Percentiles rank a stretch among this genome's conserved stretches.
Conservation (phyloP, 495 filamentous ascomycete genomes). For the Echria macrotheca region DNA sequence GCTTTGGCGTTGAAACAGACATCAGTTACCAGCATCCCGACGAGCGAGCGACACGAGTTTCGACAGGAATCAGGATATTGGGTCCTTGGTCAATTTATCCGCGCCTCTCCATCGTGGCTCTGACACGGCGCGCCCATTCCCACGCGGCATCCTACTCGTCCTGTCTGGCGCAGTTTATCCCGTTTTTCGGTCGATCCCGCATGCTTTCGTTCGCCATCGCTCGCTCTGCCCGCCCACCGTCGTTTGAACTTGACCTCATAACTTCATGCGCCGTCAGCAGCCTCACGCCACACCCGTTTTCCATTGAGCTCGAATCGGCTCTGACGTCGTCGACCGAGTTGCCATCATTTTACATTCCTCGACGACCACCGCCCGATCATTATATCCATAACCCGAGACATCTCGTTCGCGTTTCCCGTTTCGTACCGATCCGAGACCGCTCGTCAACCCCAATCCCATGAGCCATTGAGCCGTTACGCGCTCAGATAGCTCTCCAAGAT, state of each 20-base stretch:
- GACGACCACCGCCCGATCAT: not conserved
- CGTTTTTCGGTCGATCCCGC: constrained; percentile 19
- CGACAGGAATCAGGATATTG: constrained; percentile 18
- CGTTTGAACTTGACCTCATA: constrained; percentile 28
- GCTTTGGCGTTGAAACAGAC: constrained; percentile 21
- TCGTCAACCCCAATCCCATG: too few species aligned
- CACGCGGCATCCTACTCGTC: constrained; percentile 4
- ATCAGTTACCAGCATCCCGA: constrained; percentile 12
- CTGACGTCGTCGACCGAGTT: constrained; percentile 18
- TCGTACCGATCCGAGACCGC: too few species aligned
- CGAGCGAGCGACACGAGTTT: constrained; percentile 15
- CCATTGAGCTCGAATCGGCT: constrained; percentile 11
- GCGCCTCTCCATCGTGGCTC: constrained; percentile 2
- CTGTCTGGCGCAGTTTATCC: constrained; percentile 7
- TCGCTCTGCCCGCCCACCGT: constrained; percentile 8
- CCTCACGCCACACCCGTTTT: constrained; percentile 1
- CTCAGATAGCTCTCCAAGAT: constrained; percentile 38
- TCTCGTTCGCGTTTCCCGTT: too few species aligned
- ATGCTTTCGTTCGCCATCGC: constrained; percentile 19
- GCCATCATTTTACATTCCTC: constrained; percentile 13
- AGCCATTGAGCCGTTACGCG: too few species aligned
- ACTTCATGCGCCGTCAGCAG: constrained; percentile 28
- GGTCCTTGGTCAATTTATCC: constrained; percentile 15
- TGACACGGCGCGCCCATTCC: constrained; percentile 8
- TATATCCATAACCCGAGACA: not conserved